Evolutionary conservation across 257 asterid genomes (phyloP).

Genomic region (Solanum medicagineum): DNA sequence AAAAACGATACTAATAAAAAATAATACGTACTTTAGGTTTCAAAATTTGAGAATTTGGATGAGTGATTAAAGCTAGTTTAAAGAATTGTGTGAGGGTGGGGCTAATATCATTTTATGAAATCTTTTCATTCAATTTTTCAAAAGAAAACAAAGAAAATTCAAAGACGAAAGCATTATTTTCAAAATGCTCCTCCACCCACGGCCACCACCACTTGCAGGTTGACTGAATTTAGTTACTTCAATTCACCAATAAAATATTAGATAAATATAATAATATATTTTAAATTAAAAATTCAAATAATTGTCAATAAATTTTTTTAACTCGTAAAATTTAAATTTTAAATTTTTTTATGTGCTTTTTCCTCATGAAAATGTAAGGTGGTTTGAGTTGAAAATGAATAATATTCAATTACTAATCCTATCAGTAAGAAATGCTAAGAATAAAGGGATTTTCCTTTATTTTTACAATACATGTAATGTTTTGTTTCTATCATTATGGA

Average conservation of each 20-base stretch:
- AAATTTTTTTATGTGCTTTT: too few species aligned
- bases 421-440: neutral
- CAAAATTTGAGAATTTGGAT: neutral
- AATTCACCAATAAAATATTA: neutral
- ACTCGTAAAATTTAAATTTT: neutral
- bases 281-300: neutral
- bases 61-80: neutral
- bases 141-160: neutral
- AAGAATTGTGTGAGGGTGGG: neutral
- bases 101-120: neutral
- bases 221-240: neutral
- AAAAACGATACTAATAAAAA: neutral
- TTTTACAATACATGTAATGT: too few species aligned
- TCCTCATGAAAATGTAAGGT: neutral
- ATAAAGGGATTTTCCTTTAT: neutral
- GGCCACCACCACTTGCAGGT: neutral
- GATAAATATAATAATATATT: neutral
- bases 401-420: neutral
- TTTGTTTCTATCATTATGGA: too few species aligned
- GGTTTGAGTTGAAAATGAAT: neutral
- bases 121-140: neutral
- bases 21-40: neutral
- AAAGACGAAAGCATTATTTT: neutral
- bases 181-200: neutral
- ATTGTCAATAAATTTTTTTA: neutral